Evolutionary conservation across 805 yeast species (phyloP), one percentile per base, ranked within the genome.

Genomic region (Torulaspora delbrueckii): DNA sequence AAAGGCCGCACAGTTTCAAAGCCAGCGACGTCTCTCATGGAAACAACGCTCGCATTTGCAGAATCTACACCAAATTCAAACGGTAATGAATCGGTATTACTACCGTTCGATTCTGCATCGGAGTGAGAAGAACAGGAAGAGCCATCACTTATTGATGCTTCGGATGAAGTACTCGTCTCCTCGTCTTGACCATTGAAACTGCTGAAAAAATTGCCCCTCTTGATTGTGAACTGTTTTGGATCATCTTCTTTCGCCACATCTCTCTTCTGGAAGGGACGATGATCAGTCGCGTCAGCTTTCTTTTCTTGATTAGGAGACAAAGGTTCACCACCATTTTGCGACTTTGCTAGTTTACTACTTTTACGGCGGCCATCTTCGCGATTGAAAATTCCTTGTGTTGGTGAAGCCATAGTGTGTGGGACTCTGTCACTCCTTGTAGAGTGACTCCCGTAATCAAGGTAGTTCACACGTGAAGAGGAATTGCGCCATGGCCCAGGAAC

Each of bases 21-120:
- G 16, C 42, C 46, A 18, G 49, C 39, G 4, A 53, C 18, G 30
- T 60, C 59, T 35, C 59, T 45, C 45, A 59, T 38, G 10, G 63
- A 57, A 13, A 58, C 35, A 8, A 50, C 51, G 34, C 61, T 58
- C 4, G 56, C 60, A 42, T 54, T 54, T 25, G 49, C 59, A 5
- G 62, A 57, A 16, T 62, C 65, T n/a, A 58, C 46, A 5, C 56
- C 65, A 47, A 64, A 64, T 46, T 65, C 66, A 48, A 59, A 59
- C 2, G 65, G 66, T 13, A 59, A 36, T 1, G 66, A 62, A 23
- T 59, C 66, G 4, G 59, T 37, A 30, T 52, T 43, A 31, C 52
- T 50, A n/a, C 45, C 45, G 18, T 41, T 45, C 3, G 54, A 50
- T 23, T 42, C 53, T 10, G 35, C 39, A 13, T 44, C 54, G 8